Percentiles rank a stretch among this genome's conserved stretches.
Evolutionary conservation across 2,329 filamentous ascomycete species (phyloP).

Genomic region (Exophiala sideris): DNA sequence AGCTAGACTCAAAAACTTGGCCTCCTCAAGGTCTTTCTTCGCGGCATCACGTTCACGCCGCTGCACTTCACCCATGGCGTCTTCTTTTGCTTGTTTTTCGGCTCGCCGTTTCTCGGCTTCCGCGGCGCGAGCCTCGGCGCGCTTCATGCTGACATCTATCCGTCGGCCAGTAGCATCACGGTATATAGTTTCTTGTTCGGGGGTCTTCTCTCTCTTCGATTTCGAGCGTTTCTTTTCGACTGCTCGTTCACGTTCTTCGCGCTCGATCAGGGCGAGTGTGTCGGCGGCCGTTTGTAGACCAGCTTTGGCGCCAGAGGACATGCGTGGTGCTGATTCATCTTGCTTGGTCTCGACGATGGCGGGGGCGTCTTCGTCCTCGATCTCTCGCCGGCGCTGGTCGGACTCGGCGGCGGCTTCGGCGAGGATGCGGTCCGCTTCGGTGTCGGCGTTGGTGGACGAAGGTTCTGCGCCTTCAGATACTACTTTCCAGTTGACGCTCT

Average conservation of each 20-base stretch:
- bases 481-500: conserved; percentile 63
- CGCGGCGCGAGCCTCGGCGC: conserved; percentile 78
- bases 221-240: conserved; percentile 34
- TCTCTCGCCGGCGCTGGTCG: conserved; percentile 45
- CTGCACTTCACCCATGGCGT: conserved; percentile 83
- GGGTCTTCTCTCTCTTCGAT: not conserved
- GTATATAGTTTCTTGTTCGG: conserved; percentile 79
- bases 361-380: conserved; percentile 50
- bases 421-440: conserved; percentile 75
- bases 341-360: conserved; percentile 36
- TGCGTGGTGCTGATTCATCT: conserved; percentile 51
- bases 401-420: conserved; percentile 67
- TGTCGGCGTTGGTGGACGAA: conserved; percentile 56
- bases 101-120: conserved; percentile 67
- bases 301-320: conserved; percentile 84
- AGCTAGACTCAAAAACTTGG: conserved; percentile 76
- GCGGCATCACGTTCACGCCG: conserved; percentile 62
- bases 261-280: conserved; percentile 67
- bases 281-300: conserved; percentile 81
- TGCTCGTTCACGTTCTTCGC: conserved; percentile 56
- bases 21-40: conserved; percentile 70
- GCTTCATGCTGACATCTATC: conserved; percentile 87
- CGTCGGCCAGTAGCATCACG: conserved; percentile 92
- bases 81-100: conserved; percentile 64
- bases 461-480: conserved; percentile 28